Evolutionary conservation across 768 basidiomycete species (phyloP).

Genomic region (Boletus speciosus): DNA sequence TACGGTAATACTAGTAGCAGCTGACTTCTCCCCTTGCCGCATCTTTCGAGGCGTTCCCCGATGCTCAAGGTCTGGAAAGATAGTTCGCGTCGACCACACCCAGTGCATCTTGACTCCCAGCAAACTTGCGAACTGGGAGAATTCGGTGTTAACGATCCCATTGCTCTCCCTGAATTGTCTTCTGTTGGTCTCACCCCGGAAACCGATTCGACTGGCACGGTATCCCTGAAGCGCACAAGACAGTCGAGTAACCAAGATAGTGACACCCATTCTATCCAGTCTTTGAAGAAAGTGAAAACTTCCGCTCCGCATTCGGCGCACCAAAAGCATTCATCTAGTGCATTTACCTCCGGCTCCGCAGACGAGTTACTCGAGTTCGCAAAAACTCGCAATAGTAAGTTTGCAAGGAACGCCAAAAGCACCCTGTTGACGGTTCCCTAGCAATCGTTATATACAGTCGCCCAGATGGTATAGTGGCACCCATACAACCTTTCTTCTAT

Average conservation of each 20-base stretch:
- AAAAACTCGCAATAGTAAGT: constrained; percentile 23
- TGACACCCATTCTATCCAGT: background rate
- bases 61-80: constrained; percentile 28
- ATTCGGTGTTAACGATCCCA: constrained; percentile 25
- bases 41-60: background rate
- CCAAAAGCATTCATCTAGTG: background rate
- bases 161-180: constrained; percentile 15
- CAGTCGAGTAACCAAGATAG: constrained; percentile 1
- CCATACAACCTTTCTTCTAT: background rate
- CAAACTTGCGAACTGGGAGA: constrained; percentile 24
- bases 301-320: background rate
- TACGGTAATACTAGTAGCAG: background rate
- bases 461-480: constrained; percentile 15
- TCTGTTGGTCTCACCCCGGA: constrained; percentile 8
- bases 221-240: constrained; percentile 13
- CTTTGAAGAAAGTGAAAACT: constrained; percentile 12
- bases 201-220: constrained; percentile 6
- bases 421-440: constrained; percentile 5
- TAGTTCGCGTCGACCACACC: constrained; percentile 6
- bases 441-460: constrained; percentile 20
- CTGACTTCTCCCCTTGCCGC: background rate
- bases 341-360: constrained; percentile 4
- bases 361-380: constrained; percentile 17
- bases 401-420: background rate
- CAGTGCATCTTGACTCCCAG: background rate